phyloP scores from a whole-genome alignment of 2,329 filamentous ascomycete genomes.

The Ploettnerulaceae sp. region DNA sequence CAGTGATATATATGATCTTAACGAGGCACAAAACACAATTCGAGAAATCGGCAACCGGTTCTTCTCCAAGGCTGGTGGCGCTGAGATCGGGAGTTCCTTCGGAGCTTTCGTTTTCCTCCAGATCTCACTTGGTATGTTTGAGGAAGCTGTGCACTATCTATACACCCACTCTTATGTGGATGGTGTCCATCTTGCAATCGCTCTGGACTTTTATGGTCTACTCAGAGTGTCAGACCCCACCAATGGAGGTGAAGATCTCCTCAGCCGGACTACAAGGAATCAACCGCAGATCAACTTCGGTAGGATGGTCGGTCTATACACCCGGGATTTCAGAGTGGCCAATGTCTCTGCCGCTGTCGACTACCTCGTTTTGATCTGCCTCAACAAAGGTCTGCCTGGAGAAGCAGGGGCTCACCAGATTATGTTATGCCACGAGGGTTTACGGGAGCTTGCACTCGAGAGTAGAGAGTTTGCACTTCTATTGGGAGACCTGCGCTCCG shows the following conservation, averaged over 20 bases:
- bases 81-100: constrained; percentile 68
- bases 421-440: constrained; percentile 81
- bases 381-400: constrained; percentile 78
- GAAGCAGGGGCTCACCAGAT: constrained; percentile 72
- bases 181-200: constrained; percentile 90
- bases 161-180: constrained; percentile 90
- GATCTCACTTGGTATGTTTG: constrained; percentile 85
- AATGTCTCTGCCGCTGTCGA: constrained; percentile 87
- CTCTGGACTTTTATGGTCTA: constrained; percentile 82
- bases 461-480: constrained; percentile 92
- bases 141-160: constrained; percentile 85
- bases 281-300: constrained; percentile 89
- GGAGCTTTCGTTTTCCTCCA: constrained; percentile 94
- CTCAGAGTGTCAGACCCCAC: constrained; percentile 80
- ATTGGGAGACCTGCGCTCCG: constrained; percentile 82
- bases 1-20: constrained; percentile 59
- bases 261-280: constrained; percentile 61
- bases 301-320: constrained; percentile 90
- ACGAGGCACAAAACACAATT: constrained; percentile 72
- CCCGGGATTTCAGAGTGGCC: constrained; percentile 87
- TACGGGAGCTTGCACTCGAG: constrained; percentile 93
- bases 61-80: constrained; percentile 68
- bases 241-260: constrained; percentile 65
- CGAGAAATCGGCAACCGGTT: constrained; percentile 85
- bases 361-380: constrained; percentile 85